Conservation (phyloP, 495 filamentous ascomycete species). For the Sabuloglossum arenarium region DNA sequence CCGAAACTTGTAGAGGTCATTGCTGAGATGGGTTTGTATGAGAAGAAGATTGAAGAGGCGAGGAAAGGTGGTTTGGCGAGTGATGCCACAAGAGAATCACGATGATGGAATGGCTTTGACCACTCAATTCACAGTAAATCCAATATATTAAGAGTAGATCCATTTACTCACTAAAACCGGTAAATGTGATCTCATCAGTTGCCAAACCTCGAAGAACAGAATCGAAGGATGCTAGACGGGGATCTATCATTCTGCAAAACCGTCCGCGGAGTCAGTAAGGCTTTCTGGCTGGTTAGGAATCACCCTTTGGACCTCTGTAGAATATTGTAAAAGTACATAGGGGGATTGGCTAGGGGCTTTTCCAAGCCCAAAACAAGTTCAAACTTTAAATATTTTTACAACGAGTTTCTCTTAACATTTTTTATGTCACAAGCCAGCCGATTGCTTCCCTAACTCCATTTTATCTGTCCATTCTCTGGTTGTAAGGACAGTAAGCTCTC, state of each 20-base stretch:
- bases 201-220: no score
- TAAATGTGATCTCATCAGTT: no score
- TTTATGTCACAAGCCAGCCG: background rate
- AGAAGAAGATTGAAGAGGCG: background rate
- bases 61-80: background rate
- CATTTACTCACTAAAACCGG: no score
- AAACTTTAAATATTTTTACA: background rate
- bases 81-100: background rate
- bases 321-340: background rate
- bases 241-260: background rate
- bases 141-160: no score
- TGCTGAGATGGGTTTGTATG: slow-evolving; percentile 12
- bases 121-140: no score
- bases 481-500: background rate
- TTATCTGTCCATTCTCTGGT: background rate
- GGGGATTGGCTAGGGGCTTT: background rate
- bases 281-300: background rate
- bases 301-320: background rate
- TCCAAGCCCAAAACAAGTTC: background rate
- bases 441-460: background rate
- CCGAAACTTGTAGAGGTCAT: slow-evolving; percentile 10
- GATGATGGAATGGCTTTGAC: no score
- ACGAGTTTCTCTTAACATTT: background rate
- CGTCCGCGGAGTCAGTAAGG: background rate
- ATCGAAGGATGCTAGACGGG: background rate